A percentile compares a stretch with the other conserved stretches of the same genome.
These are phyloP conservation scores for Aureobasidium mangrovei DNA, from an alignment of 2,329 filamentous ascomycete species.

Conservation along the genomic window DNA sequence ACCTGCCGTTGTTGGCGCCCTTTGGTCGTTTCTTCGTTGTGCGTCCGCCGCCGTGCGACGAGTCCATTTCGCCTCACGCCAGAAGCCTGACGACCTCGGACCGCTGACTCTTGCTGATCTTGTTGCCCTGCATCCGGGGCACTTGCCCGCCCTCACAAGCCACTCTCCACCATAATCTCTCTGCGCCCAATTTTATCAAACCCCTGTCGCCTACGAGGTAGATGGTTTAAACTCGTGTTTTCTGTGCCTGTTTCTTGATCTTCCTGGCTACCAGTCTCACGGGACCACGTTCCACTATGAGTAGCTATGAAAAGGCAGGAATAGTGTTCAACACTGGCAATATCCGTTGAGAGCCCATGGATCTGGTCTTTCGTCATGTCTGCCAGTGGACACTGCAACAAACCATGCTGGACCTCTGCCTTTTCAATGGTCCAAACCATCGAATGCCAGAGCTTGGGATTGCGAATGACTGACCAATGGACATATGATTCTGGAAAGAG, in stretches of 20 bases:
- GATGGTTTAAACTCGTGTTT: too few species aligned
- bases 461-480: too few species aligned
- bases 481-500: too few species aligned
- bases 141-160: background rate
- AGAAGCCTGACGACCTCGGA: background rate
- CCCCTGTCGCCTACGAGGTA: background rate
- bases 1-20: background rate
- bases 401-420: too few species aligned
- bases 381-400: too few species aligned
- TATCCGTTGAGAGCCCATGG: too few species aligned
- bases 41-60: background rate
- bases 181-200: background rate
- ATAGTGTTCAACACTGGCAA: too few species aligned
- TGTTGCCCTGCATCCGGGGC: constrained; percentile 6
- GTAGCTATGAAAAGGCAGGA: too few species aligned
- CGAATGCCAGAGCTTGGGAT: too few species aligned
- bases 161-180: background rate
- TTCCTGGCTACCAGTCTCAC: constrained; percentile 1
- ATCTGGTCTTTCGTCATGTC: too few species aligned
- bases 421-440: too few species aligned
- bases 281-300: too few species aligned
- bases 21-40: background rate
- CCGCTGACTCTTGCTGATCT: background rate
- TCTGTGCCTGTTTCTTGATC: constrained; percentile 13
- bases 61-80: background rate